phyloP scores from a whole-genome alignment of 768 basidiomycete species.

The Crassisporium funariophilum region DNA sequence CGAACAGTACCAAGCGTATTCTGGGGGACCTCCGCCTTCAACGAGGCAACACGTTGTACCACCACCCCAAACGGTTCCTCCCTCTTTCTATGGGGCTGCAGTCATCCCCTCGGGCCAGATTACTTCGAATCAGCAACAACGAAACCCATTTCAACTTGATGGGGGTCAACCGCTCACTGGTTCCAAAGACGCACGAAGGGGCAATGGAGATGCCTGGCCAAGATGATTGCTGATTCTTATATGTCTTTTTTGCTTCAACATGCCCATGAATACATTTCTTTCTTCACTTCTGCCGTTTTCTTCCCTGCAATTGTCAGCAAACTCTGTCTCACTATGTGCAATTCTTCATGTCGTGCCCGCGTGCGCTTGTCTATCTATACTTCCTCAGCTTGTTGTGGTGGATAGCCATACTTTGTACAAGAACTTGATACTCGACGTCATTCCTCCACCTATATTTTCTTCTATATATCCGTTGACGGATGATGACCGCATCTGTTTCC shows the following conservation, averaged over 20 bases:
- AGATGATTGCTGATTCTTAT: conserved; percentile 46
- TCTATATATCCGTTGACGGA: conserved; percentile 27
- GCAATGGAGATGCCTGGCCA: conserved; percentile 73
- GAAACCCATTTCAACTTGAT: conserved; percentile 46
- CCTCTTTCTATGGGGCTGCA: conserved; percentile 72
- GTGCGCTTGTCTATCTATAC: conserved; percentile 8
- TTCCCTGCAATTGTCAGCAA: conserved; percentile 3
- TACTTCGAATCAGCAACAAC: conserved; percentile 33
- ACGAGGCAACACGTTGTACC: conserved; percentile 51
- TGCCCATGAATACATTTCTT: not conserved
- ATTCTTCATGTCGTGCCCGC: not conserved
- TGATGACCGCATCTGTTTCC: conserved; percentile 10
- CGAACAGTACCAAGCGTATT: conserved; percentile 70
- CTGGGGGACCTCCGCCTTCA: conserved; percentile 34
- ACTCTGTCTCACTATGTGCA: conserved; percentile 7
- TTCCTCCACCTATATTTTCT: conserved; percentile 9
- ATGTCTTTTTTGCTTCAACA: conserved; percentile 9
- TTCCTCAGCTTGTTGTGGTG: conserved; percentile 12
- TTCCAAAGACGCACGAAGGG: conserved; percentile 59
- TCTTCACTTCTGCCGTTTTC: not conserved
- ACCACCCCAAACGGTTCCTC: conserved; percentile 51
- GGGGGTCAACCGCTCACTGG: conserved; percentile 40
- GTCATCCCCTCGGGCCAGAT: conserved; percentile 53
- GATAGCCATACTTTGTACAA: conserved; percentile 16
- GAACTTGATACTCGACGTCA: conserved; percentile 21